Evolutionary conservation across 345 rosid genomes (phyloP).

Genomic region (Salix purpurea): DNA sequence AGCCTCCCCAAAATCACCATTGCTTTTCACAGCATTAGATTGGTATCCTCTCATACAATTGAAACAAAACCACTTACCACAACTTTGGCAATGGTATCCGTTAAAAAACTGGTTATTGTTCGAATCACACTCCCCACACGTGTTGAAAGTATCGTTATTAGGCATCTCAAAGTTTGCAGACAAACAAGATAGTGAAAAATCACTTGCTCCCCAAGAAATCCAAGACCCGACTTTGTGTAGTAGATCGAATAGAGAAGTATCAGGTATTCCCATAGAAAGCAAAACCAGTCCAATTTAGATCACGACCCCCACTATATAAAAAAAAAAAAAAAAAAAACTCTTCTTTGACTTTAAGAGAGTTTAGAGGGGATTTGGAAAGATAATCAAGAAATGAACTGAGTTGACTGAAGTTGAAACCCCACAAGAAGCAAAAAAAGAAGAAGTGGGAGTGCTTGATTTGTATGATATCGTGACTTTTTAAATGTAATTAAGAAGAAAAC

Average conservation of each 20-base stretch:
- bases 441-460: constrained; percentile 28
- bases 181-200: constrained; percentile 31
- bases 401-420: not conserved
- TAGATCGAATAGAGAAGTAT: constrained; percentile 66
- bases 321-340: not conserved
- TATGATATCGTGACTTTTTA: constrained; percentile 7
- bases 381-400: not conserved
- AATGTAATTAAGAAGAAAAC: not conserved
- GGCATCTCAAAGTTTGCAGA: constrained; percentile 46
- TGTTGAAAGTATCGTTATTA: constrained; percentile 25
- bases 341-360: not conserved
- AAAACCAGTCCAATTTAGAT: constrained; percentile 13
- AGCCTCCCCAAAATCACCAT: constrained; percentile 14
- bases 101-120: constrained; percentile 24
- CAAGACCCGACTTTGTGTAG: constrained; percentile 65
- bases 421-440: constrained; percentile 33
- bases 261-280: constrained; percentile 70
- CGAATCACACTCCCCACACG: constrained; percentile 49
- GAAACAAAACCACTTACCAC: constrained; percentile 57
- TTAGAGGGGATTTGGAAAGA: not conserved
- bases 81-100: constrained; percentile 55
- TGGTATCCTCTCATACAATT: constrained; percentile 34
- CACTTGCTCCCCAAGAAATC: constrained; percentile 61
- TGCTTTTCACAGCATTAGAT: constrained; percentile 15
- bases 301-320: not conserved